Conservation (phyloP, 2,329 filamentous ascomycete species). For the Aschersonia sp. region DNA sequence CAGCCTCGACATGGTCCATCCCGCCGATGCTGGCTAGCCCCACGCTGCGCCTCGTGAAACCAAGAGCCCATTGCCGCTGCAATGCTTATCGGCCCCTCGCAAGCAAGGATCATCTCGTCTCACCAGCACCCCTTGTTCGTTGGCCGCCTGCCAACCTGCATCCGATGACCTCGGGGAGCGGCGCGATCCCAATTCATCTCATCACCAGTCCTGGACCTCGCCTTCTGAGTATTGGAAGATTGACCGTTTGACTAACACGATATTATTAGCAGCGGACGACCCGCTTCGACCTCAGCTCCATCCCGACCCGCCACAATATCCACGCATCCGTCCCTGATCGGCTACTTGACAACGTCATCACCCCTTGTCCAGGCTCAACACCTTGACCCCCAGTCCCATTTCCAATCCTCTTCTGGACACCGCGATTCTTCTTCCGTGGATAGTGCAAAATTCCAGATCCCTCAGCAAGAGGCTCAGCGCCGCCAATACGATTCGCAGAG, state of each 20-base stretch:
- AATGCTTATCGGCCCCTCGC: no score
- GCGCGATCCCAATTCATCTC: no score
- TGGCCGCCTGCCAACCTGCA: no score
- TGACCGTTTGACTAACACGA: neutral
- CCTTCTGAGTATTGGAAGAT: neutral
- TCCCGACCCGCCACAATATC: constrained; percentile 20
- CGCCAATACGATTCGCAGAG: neutral
- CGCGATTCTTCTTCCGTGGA: neutral
- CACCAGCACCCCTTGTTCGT: no score
- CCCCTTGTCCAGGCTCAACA: constrained; percentile 47
- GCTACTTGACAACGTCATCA: constrained; percentile 55
- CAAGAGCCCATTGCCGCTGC: no score
- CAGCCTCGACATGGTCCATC: no score
- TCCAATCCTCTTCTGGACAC: constrained; percentile 20
- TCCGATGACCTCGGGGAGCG: no score
- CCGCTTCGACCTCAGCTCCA: constrained; percentile 11
- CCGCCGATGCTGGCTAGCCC: no score
- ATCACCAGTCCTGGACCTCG: no score
- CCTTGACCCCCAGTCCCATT: constrained; percentile 14
- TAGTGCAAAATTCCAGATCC: neutral
- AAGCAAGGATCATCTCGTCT: no score
- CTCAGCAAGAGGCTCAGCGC: neutral
- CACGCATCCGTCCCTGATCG: constrained; percentile 49
- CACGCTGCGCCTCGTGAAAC: no score
- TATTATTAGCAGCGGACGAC: constrained; percentile 1